A percentile compares a stretch with the other conserved stretches of the same genome.
Evolutionary conservation across 2,329 filamentous ascomycete genomes (phyloP).

Genomic region (Fusarium transvaalense): DNA sequence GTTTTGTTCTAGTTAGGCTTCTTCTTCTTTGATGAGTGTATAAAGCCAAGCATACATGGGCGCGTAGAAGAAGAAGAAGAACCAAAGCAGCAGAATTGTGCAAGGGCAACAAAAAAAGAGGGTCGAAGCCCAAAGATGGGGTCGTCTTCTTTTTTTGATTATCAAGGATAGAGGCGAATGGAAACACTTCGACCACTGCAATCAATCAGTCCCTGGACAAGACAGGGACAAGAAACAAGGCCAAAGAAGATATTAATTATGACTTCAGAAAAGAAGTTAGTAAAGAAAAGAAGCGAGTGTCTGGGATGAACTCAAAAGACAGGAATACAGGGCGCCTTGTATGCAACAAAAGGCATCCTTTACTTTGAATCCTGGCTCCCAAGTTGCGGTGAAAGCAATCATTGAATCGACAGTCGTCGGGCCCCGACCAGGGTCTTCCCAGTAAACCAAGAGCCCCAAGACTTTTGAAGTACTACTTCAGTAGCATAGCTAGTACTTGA

Average conservation of each 20-base stretch:
- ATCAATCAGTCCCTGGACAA: slow-evolving; percentile 5
- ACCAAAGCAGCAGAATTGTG: too few relatives aligned
- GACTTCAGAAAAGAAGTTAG: slow-evolving; percentile 7
- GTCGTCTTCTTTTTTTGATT: slow-evolving; percentile 11
- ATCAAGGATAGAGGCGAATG: slow-evolving; percentile 12
- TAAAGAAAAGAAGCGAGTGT: slow-evolving; percentile 21
- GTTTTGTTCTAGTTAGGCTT: slow-evolving; percentile 9
- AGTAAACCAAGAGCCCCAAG: slow-evolving; percentile 22
- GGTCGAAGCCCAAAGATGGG: slow-evolving; percentile 25
- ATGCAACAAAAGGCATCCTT: slow-evolving; percentile 30
- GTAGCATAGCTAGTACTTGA: background rate
- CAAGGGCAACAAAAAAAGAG: slow-evolving; percentile 20
- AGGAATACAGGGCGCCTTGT: slow-evolving; percentile 14
- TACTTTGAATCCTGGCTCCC: slow-evolving; percentile 38
- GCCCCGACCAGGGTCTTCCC: slow-evolving; percentile 44
- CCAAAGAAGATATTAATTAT: slow-evolving; percentile 4
- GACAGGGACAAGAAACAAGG: slow-evolving; percentile 7
- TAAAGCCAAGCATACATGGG: background rate
- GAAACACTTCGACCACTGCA: slow-evolving; percentile 9
- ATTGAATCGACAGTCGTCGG: slow-evolving; percentile 36
- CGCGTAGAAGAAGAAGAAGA: background rate
- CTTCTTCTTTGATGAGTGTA: background rate
- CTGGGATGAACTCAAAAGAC: slow-evolving; percentile 5
- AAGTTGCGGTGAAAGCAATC: slow-evolving; percentile 50
- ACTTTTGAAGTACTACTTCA: slow-evolving; percentile 7